These are phyloP conservation scores for Macadamia integrifolia DNA, from an alignment of 164 flowering plant genomes.

Conservation along the genomic window DNA sequence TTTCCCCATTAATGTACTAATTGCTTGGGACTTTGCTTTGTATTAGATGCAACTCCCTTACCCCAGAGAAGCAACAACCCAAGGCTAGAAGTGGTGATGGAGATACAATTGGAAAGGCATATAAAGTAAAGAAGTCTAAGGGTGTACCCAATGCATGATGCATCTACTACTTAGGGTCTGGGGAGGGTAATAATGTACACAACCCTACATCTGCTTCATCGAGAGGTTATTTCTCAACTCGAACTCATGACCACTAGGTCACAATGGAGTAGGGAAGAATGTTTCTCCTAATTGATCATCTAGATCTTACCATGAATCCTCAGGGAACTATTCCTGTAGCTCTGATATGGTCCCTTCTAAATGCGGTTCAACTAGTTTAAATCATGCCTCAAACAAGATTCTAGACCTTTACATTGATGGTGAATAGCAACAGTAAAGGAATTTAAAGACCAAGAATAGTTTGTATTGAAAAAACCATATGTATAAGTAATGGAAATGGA, in stretches of 20 bases:
- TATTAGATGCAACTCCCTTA: too few relatives aligned
- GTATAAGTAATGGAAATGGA: conserved; percentile 21
- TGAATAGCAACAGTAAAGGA: conserved; percentile 60
- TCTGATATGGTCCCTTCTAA: conserved; percentile 28
- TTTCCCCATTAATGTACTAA: too few relatives aligned
- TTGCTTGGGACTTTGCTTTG: too few relatives aligned
- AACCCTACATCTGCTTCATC: too few relatives aligned
- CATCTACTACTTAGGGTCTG: too few relatives aligned
- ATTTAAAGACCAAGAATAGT: conserved; percentile 22
- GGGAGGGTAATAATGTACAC: too few relatives aligned
- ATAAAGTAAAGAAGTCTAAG: neutral
- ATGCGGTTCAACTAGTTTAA: conserved; percentile 22
- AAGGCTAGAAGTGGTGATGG: too few relatives aligned
- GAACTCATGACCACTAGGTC: too few relatives aligned
- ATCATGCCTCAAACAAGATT: conserved; percentile 47
- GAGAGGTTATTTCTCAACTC: too few relatives aligned
- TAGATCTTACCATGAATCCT: conserved; percentile 29
- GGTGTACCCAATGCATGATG: too few relatives aligned
- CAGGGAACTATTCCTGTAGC: conserved; percentile 46
- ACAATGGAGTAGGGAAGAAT: conserved; percentile 22
- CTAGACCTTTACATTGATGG: conserved; percentile 95
- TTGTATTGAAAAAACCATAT: conserved; percentile 24
- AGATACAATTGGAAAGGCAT: neutral
- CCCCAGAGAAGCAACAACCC: too few relatives aligned
- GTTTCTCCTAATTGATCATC: conserved; percentile 30